Percentiles rank a stretch among this genome's conserved stretches.
Evolutionary conservation across 352 stramenopile genomes (phyloP).

Genomic region (Phytophthora colocasiae): DNA sequence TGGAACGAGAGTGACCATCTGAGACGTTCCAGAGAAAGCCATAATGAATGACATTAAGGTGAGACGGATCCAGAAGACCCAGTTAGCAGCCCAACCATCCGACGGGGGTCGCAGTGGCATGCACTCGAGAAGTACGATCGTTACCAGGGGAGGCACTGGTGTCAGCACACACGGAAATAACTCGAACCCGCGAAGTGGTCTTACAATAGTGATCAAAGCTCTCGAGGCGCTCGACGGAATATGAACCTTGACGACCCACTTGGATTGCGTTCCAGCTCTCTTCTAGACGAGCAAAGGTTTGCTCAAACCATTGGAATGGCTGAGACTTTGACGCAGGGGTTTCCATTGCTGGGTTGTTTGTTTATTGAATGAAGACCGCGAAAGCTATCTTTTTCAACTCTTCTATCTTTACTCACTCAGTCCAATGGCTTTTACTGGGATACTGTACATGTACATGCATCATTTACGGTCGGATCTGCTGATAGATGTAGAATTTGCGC

Average conservation of each 20-base stretch:
- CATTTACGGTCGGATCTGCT: constrained; percentile 54
- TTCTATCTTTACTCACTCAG: too few species aligned
- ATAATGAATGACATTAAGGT: neutral
- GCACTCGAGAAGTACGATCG: neutral
- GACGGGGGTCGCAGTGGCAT: neutral
- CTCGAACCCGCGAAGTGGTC: constrained; percentile 3
- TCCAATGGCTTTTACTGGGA: neutral
- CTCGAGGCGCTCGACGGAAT: constrained; percentile 16
- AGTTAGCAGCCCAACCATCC: constrained; percentile 2
- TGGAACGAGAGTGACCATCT: neutral
- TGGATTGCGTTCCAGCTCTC: constrained; percentile 14
- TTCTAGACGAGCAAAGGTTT: neutral
- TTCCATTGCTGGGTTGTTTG: too few species aligned
- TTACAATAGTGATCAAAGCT: constrained; percentile 13
- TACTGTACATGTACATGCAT: constrained; percentile 19
- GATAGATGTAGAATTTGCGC: constrained; percentile 38
- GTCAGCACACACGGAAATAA: constrained; percentile 6
- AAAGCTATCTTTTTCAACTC: too few species aligned
- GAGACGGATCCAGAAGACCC: constrained; percentile 2
- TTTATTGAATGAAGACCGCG: too few species aligned
- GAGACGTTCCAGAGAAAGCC: neutral
- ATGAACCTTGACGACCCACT: constrained; percentile 12
- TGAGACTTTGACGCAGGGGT: too few species aligned
- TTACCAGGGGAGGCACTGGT: constrained; percentile 3
- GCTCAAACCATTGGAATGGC: neutral